Evolutionary conservation across 2,329 filamentous ascomycete species (phyloP), one percentile per base, ranked within the genome.

Genomic region (Aspergillus felis): DNA sequence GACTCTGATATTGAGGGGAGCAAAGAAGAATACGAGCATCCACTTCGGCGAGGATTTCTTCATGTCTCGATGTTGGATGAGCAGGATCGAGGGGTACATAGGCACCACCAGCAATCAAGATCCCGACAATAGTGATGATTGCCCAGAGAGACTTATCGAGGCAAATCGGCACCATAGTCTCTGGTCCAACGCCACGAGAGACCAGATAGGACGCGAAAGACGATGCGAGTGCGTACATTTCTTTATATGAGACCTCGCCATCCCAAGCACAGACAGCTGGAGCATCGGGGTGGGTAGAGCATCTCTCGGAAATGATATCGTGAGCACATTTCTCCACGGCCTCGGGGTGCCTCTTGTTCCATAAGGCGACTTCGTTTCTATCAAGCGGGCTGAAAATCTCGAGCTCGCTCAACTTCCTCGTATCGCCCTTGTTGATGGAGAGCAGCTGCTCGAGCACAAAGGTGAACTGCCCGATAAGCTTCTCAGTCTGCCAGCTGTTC

Each of bases 391-490:
- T 74, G 22, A 70, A 50, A 38, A 74, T 28, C 9, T 75, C 69
- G 47, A 75, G 29, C 8, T 68, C 65, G 5, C 58, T 59, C 1
- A 76, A 32, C 20, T 64, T 74, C 14, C 53, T 47, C 0, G 49
- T 56, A 35, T 65, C 67, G 1, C 58, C 56, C 52, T 67, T 65
- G 1, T 58, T 57, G n/a, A 66, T 52, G 1, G 64, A 55, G n/a
- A 70, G 64, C 14, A 76, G 60, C 53, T 76, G 74, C 6, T 66
- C 58, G 12, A 76, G 59, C 4, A 76, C 66, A 48, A 67, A 67
- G 10, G 60, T 60, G 12, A 89, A 76, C 59, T 87, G 83, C 1
- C 73, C 69, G 10, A 87, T 71, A 5, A 84, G 79, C 32, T 77
- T 75, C 63, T 85, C 74, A 73, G 87, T 83, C 20, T 80, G 77